Evolutionary conservation across 2,329 filamentous ascomycete genomes (phyloP).

Genomic region (Cladophialophora psammophila): DNA sequence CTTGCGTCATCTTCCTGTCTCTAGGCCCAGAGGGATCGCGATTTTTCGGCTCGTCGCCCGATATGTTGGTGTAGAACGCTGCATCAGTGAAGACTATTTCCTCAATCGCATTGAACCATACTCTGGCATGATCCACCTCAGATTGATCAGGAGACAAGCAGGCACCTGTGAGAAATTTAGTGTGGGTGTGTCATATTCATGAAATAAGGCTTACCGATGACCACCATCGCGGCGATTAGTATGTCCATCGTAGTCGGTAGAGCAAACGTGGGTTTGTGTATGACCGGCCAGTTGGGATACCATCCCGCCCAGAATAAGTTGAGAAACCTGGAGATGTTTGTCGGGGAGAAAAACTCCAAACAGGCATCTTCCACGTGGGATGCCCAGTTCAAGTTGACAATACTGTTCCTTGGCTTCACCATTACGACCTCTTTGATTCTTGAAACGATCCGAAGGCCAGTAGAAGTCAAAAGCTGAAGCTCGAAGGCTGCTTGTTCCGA

Average conservation of each 20-base stretch:
- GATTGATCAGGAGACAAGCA: too few species aligned
- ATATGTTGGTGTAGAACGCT: too few species aligned
- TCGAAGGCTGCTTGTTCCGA: not conserved
- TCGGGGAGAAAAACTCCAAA: slow-evolving; percentile 7
- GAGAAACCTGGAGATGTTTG: slow-evolving; percentile 11
- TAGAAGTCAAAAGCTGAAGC: not conserved
- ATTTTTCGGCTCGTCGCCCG: too few species aligned
- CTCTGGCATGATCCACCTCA: too few species aligned
- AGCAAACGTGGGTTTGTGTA: slow-evolving; percentile 19
- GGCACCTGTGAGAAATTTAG: too few species aligned
- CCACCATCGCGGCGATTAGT: too few species aligned
- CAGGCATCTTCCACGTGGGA: not conserved
- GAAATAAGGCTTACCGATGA: too few species aligned
- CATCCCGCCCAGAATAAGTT: slow-evolving; percentile 21
- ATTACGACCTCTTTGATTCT: not conserved
- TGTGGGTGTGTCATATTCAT: too few species aligned
- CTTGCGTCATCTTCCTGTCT: too few species aligned
- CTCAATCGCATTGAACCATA: too few species aligned
- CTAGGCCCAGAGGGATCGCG: too few species aligned
- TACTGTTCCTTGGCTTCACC: not conserved
- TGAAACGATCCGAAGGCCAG: not conserved
- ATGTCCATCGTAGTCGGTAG: not conserved
- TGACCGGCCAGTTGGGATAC: slow-evolving; percentile 17
- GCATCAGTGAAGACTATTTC: too few species aligned
- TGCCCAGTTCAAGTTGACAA: not conserved